phyloP scores from a whole-genome alignment of 805 yeast genomes.

The Saturnispora gosingensis region DNA sequence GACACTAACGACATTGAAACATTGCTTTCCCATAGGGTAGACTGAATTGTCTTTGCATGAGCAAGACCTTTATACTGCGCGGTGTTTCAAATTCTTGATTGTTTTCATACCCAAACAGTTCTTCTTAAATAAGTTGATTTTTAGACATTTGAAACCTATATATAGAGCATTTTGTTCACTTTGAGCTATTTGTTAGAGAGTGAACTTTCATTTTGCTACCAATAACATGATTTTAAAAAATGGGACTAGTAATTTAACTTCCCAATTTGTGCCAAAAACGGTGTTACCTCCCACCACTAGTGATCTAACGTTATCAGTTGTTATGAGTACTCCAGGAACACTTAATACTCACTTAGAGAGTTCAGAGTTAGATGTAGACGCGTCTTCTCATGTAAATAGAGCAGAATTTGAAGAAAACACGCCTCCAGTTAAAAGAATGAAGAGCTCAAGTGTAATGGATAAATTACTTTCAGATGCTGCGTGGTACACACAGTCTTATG shows the following conservation, averaged over 20 bases:
- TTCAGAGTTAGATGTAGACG: background rate
- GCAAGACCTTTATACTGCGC: background rate
- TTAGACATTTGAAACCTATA: background rate
- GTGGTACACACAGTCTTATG: conserved; percentile 2
- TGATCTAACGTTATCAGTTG: background rate
- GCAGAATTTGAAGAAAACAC: background rate
- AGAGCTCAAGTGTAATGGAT: background rate
- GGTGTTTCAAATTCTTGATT: background rate
- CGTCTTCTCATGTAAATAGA: background rate
- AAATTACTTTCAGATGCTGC: background rate
- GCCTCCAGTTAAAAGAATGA: background rate
- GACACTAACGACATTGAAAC: background rate
- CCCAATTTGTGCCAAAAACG: background rate
- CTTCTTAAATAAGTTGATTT: background rate
- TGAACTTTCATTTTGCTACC: background rate
- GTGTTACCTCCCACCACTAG: background rate
- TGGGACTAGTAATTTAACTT: background rate
- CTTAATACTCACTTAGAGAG: background rate
- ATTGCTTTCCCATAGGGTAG: background rate
- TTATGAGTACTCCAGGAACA: background rate
- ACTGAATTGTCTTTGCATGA: background rate
- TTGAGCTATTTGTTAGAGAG: background rate
- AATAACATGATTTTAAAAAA: background rate
- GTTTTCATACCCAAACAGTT: background rate
- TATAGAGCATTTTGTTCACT: background rate